These are phyloP conservation scores for Luffa acutangula DNA, from an alignment of 306 rosid species.

Conservation along the genomic window DNA sequence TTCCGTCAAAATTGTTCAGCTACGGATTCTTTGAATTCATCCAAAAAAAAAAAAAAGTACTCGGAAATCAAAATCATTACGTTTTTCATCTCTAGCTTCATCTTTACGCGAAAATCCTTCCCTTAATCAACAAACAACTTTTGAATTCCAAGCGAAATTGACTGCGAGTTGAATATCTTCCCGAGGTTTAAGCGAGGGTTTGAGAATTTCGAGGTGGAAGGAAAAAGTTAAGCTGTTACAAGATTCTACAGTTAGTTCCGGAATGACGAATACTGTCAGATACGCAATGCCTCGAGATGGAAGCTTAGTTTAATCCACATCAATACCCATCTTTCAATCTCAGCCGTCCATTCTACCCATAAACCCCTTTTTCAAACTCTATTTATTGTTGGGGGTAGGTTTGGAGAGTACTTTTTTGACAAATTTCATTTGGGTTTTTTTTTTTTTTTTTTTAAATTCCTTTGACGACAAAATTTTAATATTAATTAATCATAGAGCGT, in stretches of 20 bases:
- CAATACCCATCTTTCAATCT: neutral
- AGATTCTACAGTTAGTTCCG: constrained; percentile 27
- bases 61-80: neutral
- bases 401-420: neutral
- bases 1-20: neutral
- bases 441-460: neutral
- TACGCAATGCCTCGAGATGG: constrained; percentile 4
- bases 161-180: constrained; percentile 8
- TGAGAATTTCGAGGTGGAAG: constrained; percentile 20
- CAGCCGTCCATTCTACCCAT: constrained; percentile 2
- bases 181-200: constrained; percentile 27
- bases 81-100: neutral
- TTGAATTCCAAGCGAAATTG: neutral
- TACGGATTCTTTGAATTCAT: neutral
- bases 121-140: neutral
- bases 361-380: neutral
- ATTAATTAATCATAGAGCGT: neutral
- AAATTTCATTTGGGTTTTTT: neutral
- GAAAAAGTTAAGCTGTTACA: constrained; percentile 14
- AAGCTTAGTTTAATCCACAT: neutral
- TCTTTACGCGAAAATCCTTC: neutral
- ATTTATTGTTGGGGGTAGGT: neutral
- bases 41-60: neutral
- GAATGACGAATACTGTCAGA: constrained; percentile 9
- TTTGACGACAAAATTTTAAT: constrained; percentile 5